These are phyloP conservation scores for Lichtheimia ornata DNA, from an alignment of 371 early-diverging fungal species.

Conservation along the genomic window DNA sequence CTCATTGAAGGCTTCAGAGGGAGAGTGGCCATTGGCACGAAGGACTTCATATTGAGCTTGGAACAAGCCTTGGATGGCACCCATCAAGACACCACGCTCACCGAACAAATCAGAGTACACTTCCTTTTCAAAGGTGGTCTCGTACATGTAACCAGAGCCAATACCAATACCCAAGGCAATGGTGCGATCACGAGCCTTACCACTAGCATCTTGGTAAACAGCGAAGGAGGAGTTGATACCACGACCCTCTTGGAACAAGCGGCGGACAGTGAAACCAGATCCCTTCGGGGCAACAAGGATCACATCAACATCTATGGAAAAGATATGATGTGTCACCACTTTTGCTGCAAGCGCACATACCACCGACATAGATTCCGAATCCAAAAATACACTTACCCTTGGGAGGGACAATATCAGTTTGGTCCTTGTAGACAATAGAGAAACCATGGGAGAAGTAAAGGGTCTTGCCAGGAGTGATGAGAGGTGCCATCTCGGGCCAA, in stretches of 20 bases:
- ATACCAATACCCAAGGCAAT: conserved; percentile 93
- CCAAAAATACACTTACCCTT: conserved; percentile 34
- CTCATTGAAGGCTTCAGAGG: conserved; percentile 98
- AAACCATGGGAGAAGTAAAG: conserved; percentile 98
- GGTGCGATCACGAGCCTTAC: conserved; percentile 91
- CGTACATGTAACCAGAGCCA: conserved; percentile 96
- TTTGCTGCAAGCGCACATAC: background rate
- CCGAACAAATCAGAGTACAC: conserved; percentile 96
- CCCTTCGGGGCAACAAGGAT: conserved; percentile 96
- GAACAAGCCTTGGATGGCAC: conserved; percentile 97
- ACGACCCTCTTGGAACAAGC: conserved; percentile 94
- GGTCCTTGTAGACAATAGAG: conserved; percentile 90
- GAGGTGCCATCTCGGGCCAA: conserved; percentile 89
- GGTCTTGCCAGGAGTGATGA: conserved; percentile 95
- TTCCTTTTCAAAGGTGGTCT: conserved; percentile 96
- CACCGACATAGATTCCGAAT: no score
- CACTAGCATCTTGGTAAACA: conserved; percentile 92
- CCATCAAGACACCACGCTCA: conserved; percentile 98
- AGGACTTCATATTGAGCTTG: conserved; percentile 97
- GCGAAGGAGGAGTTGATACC: conserved; percentile 98
- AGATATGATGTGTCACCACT: background rate
- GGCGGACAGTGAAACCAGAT: conserved; percentile 95
- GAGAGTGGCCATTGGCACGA: conserved; percentile 91
- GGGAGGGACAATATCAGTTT: conserved; percentile 91
- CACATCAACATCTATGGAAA: conserved; percentile 81